Percentiles rank a stretch among this genome's conserved stretches.
Evolutionary conservation across 2,329 filamentous ascomycete species (phyloP).

Genomic region (Xylariaceae sp.): DNA sequence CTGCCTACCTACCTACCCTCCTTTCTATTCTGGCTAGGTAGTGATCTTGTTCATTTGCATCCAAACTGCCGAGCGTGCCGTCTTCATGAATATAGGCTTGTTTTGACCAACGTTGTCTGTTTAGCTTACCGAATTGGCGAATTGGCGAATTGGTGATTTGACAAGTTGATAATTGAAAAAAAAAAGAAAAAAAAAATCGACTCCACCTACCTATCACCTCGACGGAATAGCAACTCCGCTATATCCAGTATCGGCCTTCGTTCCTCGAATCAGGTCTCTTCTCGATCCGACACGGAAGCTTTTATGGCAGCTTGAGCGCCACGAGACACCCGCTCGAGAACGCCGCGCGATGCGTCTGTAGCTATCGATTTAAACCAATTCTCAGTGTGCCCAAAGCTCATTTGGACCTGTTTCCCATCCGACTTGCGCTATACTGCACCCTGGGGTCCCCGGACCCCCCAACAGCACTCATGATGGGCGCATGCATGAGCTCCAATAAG

Average conservation of each 20-base stretch:
- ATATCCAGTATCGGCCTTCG: not conserved
- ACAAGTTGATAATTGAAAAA: too few relatives aligned
- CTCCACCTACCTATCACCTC: constrained; percentile 1
- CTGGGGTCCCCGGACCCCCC: constrained; percentile 13
- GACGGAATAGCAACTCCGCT: not conserved
- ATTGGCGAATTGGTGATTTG: too few relatives aligned
- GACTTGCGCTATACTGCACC: constrained; percentile 4
- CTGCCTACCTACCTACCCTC: not conserved
- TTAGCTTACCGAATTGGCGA: constrained; percentile 6
- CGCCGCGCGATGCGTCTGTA: constrained; percentile 15
- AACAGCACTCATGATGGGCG: constrained; percentile 60
- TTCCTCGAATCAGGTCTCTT: not conserved
- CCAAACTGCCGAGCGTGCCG: not conserved
- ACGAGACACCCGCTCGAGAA: constrained; percentile 1
- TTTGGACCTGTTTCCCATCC: constrained; percentile 1
- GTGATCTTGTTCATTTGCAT: constrained; percentile 1
- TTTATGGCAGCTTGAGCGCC: not conserved
- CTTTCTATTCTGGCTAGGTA: not conserved
- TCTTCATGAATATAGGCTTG: not conserved
- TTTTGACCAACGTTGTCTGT: not conserved
- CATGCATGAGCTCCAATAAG: constrained; percentile 82
- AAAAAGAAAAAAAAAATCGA: too few relatives aligned
- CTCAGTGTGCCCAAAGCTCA: constrained; percentile 5
- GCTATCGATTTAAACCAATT: constrained; percentile 6
- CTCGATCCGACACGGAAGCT: constrained; percentile 2